Conservation (phyloP, 345 rosid genomes). For the Salix viminalis region DNA sequence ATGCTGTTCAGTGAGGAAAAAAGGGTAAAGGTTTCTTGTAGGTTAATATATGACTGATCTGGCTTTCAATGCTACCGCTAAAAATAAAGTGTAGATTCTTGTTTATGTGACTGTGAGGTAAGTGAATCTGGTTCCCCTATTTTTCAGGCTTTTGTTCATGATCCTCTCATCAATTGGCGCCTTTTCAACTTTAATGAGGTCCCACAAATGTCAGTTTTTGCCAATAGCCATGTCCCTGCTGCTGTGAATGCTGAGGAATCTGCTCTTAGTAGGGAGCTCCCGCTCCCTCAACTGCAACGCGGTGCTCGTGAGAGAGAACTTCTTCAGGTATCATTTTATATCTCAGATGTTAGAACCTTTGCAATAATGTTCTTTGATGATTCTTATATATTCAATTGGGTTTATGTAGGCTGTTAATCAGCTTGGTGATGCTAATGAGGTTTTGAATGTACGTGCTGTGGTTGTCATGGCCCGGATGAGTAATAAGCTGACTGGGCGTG, state of each 20-base stretch:
- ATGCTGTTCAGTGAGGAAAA: not conserved
- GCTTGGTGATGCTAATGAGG: slow-evolving; percentile 98
- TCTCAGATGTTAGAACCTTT: not conserved
- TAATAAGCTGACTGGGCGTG: slow-evolving; percentile 90
- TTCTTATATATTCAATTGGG: slow-evolving; percentile 9
- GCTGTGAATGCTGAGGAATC: slow-evolving; percentile 61
- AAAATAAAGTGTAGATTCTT: not conserved
- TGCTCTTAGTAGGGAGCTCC: slow-evolving; percentile 56
- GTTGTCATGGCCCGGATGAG: slow-evolving; percentile 95
- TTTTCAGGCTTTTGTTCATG: slow-evolving; percentile 93
- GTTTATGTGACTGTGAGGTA: not conserved
- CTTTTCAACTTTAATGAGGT: slow-evolving; percentile 96
- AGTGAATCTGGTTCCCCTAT: slow-evolving; percentile 11
- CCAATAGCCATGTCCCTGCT: slow-evolving; percentile 49
- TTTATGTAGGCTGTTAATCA: slow-evolving; percentile 76
- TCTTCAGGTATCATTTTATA: slow-evolving; percentile 61
- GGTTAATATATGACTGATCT: not conserved
- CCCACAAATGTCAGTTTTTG: slow-evolving; percentile 74
- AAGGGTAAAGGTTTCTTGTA: not conserved
- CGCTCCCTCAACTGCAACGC: slow-evolving; percentile 85
- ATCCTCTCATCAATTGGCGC: slow-evolving; percentile 98
- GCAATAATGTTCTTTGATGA: not conserved
- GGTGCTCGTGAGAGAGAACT: slow-evolving; percentile 91
- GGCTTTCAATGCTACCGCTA: not conserved
- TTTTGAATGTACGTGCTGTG: slow-evolving; percentile 87